phyloP scores from a whole-genome alignment of 2,329 filamentous ascomycete species.

The Coniella lustricola region DNA sequence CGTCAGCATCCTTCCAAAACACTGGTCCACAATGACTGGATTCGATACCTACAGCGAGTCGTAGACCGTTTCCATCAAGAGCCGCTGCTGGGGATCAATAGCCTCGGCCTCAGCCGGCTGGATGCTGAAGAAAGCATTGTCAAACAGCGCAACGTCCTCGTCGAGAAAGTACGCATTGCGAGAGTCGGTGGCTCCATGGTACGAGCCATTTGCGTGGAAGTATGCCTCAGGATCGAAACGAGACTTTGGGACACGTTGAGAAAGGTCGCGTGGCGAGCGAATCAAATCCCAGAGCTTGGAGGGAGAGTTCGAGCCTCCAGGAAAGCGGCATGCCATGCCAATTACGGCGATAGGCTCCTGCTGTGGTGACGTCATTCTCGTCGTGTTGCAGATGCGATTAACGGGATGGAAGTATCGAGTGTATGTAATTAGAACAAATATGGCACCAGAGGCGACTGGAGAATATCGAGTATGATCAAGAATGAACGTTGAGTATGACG shows the following conservation, averaged over 20 bases:
- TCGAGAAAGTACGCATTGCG: slow-evolving; percentile 18
- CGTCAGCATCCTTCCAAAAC: no score
- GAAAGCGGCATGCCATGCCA: slow-evolving; percentile 16
- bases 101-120: slow-evolving; percentile 16
- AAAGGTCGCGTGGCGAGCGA: slow-evolving; percentile 7
- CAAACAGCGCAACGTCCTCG: slow-evolving; percentile 4
- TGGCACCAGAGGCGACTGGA: no score
- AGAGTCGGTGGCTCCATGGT: slow-evolving; percentile 22
- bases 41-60: slow-evolving; percentile 19
- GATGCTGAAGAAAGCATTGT: slow-evolving; percentile 24
- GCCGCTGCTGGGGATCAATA: slow-evolving; percentile 11
- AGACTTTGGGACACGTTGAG: not conserved
- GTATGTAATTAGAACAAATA: no score
- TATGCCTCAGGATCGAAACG: not conserved
- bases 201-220: slow-evolving; percentile 4
- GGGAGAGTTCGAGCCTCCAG: slow-evolving; percentile 8
- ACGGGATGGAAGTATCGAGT: no score
- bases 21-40: no score
- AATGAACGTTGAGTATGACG: no score
- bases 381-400: no score
- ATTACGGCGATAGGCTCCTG: slow-evolving; percentile 15
- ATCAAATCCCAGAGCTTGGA: slow-evolving; percentile 16
- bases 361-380: no score
- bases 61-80: slow-evolving; percentile 20
- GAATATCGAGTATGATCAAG: no score